phyloP scores from a whole-genome alignment of 345 rosid genomes.

The Eucalyptus urophylla region DNA sequence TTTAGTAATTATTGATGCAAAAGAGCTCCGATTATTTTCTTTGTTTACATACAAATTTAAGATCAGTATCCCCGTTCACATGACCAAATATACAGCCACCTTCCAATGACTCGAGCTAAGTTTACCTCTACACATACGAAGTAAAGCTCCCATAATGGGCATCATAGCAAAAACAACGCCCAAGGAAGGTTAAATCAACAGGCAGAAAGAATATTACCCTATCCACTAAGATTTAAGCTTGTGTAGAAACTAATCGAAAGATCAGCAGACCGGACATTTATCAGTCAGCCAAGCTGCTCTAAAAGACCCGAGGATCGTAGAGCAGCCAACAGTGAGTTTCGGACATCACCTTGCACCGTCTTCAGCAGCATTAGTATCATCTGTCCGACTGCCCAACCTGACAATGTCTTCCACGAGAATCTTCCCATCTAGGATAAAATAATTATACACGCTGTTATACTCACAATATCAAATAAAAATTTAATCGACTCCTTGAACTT shows the following conservation, averaged over 20 bases:
- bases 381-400: conserved; percentile 55
- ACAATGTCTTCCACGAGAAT: conserved; percentile 94
- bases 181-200: background rate
- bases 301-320: background rate
- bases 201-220: background rate
- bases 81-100: background rate
- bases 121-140: background rate
- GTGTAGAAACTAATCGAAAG: background rate
- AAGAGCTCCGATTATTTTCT: background rate
- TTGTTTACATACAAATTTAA: background rate
- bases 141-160: background rate
- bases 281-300: background rate
- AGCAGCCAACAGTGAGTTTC: background rate
- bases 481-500: background rate
- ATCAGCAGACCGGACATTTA: background rate
- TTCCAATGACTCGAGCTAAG: background rate
- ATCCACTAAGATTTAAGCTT: background rate
- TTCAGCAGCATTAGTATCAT: conserved; percentile 33
- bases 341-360: background rate
- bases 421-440: conserved; percentile 57
- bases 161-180: background rate
- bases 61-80: background rate
- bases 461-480: background rate
- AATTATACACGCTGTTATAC: background rate
- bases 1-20: background rate